These are phyloP conservation scores for Entoloma clypeatum DNA, from an alignment of 1,284 basidiomycete genomes.

Conservation along the genomic window DNA sequence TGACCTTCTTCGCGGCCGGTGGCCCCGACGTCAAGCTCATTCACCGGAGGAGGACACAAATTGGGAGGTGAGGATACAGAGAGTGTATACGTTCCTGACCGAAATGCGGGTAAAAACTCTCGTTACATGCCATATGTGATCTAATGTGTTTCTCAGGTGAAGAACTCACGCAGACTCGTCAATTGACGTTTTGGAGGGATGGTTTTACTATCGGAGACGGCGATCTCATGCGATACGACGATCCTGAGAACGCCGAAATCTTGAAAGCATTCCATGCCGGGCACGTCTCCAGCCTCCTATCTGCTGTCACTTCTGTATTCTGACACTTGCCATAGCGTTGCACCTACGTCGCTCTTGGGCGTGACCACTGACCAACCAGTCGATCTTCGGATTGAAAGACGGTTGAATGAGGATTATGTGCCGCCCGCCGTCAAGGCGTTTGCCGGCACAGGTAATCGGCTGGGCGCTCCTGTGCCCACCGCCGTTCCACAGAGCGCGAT, in stretches of 20 bases:
- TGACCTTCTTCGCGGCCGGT: too few species aligned
- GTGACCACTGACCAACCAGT: slow-evolving; percentile 81
- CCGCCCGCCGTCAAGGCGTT: slow-evolving; percentile 55
- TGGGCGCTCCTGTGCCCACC: slow-evolving; percentile 58
- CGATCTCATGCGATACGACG: slow-evolving; percentile 80
- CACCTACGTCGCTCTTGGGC: slow-evolving; percentile 77
- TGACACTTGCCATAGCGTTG: slow-evolving; percentile 46
- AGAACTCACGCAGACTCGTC: slow-evolving; percentile 64
- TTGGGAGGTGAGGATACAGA: slow-evolving; percentile 86
- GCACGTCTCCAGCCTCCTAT: slow-evolving; percentile 37
- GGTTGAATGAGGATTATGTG: slow-evolving; percentile 73
- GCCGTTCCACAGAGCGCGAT: slow-evolving; percentile 32
- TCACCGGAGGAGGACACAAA: slow-evolving; percentile 74
- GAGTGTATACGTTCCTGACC: slow-evolving; percentile 70
- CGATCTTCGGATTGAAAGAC: slow-evolving; percentile 78
- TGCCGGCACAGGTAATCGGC: slow-evolving; percentile 75
- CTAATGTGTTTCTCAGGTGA: slow-evolving; percentile 20
- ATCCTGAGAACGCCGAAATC: slow-evolving; percentile 72
- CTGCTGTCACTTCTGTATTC: slow-evolving; percentile 4
- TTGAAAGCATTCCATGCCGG: slow-evolving; percentile 81
- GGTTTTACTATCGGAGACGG: slow-evolving; percentile 95
- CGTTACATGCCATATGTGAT: slow-evolving; percentile 1
- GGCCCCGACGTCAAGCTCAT: slow-evolving; percentile 31
- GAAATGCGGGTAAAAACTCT: slow-evolving; percentile 34
- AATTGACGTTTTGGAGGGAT: slow-evolving; percentile 91